Conservation (phyloP, 805 yeast species). For the Candida montana region DNA sequence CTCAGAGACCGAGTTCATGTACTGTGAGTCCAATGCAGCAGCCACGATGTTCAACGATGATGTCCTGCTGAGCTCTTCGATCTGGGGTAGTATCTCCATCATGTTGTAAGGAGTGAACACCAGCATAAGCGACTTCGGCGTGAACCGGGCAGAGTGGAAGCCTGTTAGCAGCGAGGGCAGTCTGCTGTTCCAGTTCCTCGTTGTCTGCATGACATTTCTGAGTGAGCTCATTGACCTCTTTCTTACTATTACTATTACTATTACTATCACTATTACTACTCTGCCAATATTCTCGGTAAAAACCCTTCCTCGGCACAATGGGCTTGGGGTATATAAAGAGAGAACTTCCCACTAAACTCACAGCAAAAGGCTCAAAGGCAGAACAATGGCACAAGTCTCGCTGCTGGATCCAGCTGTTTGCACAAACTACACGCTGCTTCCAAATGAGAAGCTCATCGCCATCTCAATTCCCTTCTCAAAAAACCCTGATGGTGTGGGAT, state of each 20-base stretch:
- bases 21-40: neutral
- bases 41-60: neutral
- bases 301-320: neutral
- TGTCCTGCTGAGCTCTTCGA: neutral
- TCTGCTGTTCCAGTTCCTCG: neutral
- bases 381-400: too few species aligned
- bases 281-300: too few species aligned
- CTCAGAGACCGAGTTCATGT: neutral
- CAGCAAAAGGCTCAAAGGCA: too few species aligned
- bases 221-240: too few species aligned
- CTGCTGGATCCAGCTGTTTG: slow-evolving; percentile 16
- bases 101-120: neutral
- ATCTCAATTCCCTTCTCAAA: slow-evolving; percentile 20
- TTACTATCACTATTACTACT: too few species aligned
- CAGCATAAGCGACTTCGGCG: neutral
- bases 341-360: neutral
- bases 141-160: neutral
- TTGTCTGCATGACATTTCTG: neutral
- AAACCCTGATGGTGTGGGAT: slow-evolving; percentile 25
- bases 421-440: slow-evolving; percentile 17
- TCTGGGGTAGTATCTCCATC: neutral
- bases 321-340: neutral
- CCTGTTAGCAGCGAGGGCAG: too few species aligned
- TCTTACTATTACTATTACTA: too few species aligned
- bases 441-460: slow-evolving; percentile 24